A percentile compares a stretch with the other conserved stretches of the same genome.
These are phyloP conservation scores for Staphylotrichum longicolle DNA, from an alignment of 495 filamentous ascomycete genomes.

Conservation along the genomic window DNA sequence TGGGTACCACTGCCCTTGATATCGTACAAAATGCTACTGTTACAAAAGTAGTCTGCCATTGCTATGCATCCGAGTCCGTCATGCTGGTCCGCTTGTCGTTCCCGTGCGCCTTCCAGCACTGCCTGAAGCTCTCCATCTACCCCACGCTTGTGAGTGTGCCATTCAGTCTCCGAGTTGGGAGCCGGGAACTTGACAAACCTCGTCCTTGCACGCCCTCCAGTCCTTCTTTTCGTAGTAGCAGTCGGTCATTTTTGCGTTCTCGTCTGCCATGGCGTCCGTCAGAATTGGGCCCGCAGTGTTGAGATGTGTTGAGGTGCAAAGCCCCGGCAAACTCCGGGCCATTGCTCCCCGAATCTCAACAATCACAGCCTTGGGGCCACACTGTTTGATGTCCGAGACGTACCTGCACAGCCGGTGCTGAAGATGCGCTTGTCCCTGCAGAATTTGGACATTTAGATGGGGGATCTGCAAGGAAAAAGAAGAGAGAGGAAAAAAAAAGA, in stretches of 20 bases:
- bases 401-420: slow-evolving; percentile 92
- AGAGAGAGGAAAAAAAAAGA: too few relatives aligned
- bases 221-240: slow-evolving; percentile 97
- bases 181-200: slow-evolving; percentile 57
- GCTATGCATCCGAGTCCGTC: slow-evolving; percentile 52
- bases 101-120: slow-evolving; percentile 90
- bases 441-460: neutral
- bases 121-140: slow-evolving; percentile 88
- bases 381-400: neutral
- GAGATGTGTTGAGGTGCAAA: neutral
- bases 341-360: neutral
- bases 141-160: slow-evolving; percentile 15
- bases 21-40: too few relatives aligned
- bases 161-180: slow-evolving; percentile 19
- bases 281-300: slow-evolving; percentile 10
- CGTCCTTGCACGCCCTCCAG: slow-evolving; percentile 84
- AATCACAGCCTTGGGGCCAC: neutral
- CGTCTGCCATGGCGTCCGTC: slow-evolving; percentile 51
- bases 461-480: too few relatives aligned
- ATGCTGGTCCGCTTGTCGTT: slow-evolving; percentile 80
- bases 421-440: slow-evolving; percentile 87
- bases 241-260: slow-evolving; percentile 88
- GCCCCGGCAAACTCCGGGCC: slow-evolving; percentile 11
- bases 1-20: too few relatives aligned
- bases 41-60: neutral